phyloP scores from a whole-genome alignment of 1,284 basidiomycete genomes.

The Moesziomyces aphidis region DNA sequence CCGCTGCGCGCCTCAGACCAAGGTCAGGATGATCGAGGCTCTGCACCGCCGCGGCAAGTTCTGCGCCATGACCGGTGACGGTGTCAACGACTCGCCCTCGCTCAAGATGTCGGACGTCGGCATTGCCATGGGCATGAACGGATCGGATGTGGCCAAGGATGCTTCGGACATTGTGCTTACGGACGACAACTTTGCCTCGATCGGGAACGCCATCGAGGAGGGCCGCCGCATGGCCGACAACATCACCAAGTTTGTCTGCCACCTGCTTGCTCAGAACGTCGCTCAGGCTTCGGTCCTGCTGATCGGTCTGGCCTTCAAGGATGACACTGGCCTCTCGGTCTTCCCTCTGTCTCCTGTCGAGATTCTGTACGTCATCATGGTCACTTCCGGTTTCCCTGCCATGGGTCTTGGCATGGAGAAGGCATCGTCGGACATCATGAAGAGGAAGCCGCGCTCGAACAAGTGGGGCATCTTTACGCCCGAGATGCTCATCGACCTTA shows the following conservation, averaged over 20 bases:
- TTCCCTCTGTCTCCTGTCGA: conserved; percentile 78
- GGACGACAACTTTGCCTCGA: conserved; percentile 80
- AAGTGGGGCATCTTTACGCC: conserved; percentile 66
- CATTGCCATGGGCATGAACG: conserved; percentile 66
- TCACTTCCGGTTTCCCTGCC: conserved; percentile 68
- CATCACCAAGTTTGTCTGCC: conserved; percentile 69
- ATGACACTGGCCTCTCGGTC: conserved; percentile 72
- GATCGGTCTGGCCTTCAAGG: conserved; percentile 77
- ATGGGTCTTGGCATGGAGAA: conserved; percentile 72
- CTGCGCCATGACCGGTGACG: conserved; percentile 67
- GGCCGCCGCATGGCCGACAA: conserved; percentile 73
- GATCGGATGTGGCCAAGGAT: conserved; percentile 69
- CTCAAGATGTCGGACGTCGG: conserved; percentile 67
- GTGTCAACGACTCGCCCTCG: conserved; percentile 67
- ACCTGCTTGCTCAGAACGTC: conserved; percentile 65
- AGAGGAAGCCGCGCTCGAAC: conserved; percentile 69
- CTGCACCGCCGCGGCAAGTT: conserved; percentile 70
- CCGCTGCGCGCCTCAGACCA: conserved; percentile 72
- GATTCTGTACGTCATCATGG: conserved; percentile 72
- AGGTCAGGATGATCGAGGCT: conserved; percentile 74
- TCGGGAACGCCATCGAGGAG: conserved; percentile 76
- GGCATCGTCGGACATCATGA: conserved; percentile 74
- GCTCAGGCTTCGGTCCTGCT: conserved; percentile 69
- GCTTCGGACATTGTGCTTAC: conserved; percentile 76
- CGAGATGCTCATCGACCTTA: conserved; percentile 71